Conservation (phyloP, 768 basidiomycete species). For the Cantharellus anzutake region DNA sequence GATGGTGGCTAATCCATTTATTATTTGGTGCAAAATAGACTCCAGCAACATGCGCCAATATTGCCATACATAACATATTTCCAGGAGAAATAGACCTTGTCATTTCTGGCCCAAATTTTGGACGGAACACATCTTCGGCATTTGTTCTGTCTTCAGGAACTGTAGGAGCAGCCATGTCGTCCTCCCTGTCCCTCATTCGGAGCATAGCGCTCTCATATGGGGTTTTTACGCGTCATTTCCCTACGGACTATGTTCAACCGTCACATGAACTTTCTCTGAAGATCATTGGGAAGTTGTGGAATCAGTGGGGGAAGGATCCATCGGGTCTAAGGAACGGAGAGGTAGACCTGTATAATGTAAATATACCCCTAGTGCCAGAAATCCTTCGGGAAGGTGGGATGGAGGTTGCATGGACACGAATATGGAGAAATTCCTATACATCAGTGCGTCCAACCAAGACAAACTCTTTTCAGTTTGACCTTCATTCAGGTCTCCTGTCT, state of each 20-base stretch:
- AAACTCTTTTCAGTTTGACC: background rate
- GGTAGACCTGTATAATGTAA: constrained; percentile 72
- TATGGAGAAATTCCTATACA: constrained; percentile 68
- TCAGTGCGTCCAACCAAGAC: background rate
- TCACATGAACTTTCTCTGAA: constrained; percentile 48
- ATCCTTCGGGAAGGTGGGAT: constrained; percentile 41
- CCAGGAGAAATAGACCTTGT: constrained; percentile 79
- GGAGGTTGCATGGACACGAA: constrained; percentile 56
- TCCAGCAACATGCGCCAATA: constrained; percentile 81
- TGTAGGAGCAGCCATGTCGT: constrained; percentile 76
- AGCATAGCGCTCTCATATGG: constrained; percentile 85
- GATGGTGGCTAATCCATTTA: too few species aligned
- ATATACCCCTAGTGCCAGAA: constrained; percentile 62
- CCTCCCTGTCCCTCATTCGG: constrained; percentile 46
- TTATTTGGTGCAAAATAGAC: constrained; percentile 27
- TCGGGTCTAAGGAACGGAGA: constrained; percentile 37
- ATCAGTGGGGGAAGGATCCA: constrained; percentile 64
- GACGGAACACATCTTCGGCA: constrained; percentile 75
- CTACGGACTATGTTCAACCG: constrained; percentile 37
- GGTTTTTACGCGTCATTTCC: constrained; percentile 50
- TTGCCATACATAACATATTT: constrained; percentile 78
- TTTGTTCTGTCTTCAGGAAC: constrained; percentile 85
- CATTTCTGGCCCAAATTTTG: constrained; percentile 71
- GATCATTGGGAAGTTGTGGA: constrained; percentile 59
- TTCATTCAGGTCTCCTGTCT: background rate